Base-by-base conservation (phyloP, 2,329 filamentous ascomycete species). In the Neonectria ditissima region DNA sequence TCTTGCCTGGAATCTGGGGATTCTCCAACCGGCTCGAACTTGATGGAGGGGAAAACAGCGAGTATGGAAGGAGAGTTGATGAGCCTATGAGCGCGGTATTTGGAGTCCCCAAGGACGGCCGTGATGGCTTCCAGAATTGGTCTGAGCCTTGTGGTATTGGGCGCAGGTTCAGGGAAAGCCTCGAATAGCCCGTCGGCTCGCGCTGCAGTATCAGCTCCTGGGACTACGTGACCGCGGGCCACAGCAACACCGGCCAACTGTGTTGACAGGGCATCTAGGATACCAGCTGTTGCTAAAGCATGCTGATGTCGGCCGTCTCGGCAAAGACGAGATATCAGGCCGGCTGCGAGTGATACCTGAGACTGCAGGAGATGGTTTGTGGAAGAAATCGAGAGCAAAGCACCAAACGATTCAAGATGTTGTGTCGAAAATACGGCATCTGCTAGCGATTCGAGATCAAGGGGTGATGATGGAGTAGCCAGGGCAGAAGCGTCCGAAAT, bases 201-300 rank as follows among this genome's bases (percentile, higher is more conserved):
- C 30, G 86, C 83, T 47, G 84, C 76, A 2, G 82, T 74, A 56
- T 90, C 87, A 5, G 89, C 87, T 2, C 86, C 86, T 0, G 91
- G 90, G 37, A 92, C 78, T n/a, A 92, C 89, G 65, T 90, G 86
- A 10, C 91, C 91, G 65, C 89, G 84, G 6, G 86, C 83, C 2
- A 92, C 88, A 44, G 91, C 87, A 73, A 92, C 91, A 59, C 85
- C 89, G 55, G 88, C 92, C 62, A 98, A 80, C 69, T 90, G 90
- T 5, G 88, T 85, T 26, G 93, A 91, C 28, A 98, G 84, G 13
- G 91, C 87, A 78, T 97, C 93, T 34, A 98, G 82, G 26, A 97
- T 84, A 6, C 92, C 92, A 11, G 84, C 84, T 39, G 90, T 89
- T 11, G 92, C 87, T 58, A 98, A 80, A n/a, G 86, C 81, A 65